These are phyloP conservation scores for Fusarium vanettenii DNA, from an alignment of 2,329 filamentous ascomycete genomes.

Conservation along the genomic window DNA sequence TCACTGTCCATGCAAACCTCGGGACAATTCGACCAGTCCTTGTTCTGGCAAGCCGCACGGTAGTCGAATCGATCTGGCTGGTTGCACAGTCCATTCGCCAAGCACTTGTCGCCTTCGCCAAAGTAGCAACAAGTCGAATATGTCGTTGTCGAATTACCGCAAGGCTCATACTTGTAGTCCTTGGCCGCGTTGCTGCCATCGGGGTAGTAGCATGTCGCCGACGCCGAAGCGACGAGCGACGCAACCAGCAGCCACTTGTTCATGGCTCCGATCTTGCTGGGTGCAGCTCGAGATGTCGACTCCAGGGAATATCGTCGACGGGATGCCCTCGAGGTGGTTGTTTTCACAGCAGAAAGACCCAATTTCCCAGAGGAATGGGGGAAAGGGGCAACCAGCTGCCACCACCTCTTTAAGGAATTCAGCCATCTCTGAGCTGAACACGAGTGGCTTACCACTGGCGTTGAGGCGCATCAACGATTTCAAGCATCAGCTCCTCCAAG, in stretches of 20 bases:
- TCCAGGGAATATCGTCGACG: neutral
- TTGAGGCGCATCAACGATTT: conserved; percentile 48
- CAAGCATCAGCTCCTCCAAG: neutral
- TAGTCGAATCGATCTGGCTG: conserved; percentile 27
- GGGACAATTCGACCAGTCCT: conserved; percentile 37
- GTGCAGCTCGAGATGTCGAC: neutral
- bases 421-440: conserved; percentile 21
- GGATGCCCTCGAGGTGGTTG: neutral
- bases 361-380: neutral
- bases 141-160: conserved; percentile 21
- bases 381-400: neutral
- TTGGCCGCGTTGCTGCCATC: conserved; percentile 32
- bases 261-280: neutral
- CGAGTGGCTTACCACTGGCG: conserved; percentile 28
- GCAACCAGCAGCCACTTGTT: neutral
- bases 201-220: conserved; percentile 36
- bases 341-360: neutral
- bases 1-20: conserved; percentile 35
- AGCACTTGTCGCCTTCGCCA: conserved; percentile 35
- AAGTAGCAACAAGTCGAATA: conserved; percentile 40
- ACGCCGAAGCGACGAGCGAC: neutral
- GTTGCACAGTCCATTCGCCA: conserved; percentile 35
- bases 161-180: conserved; percentile 39
- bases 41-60: conserved; percentile 36
- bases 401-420: neutral